These are phyloP conservation scores for Laburnicola sp. DNA, from an alignment of 2,329 filamentous ascomycete species.

Conservation along the genomic window DNA sequence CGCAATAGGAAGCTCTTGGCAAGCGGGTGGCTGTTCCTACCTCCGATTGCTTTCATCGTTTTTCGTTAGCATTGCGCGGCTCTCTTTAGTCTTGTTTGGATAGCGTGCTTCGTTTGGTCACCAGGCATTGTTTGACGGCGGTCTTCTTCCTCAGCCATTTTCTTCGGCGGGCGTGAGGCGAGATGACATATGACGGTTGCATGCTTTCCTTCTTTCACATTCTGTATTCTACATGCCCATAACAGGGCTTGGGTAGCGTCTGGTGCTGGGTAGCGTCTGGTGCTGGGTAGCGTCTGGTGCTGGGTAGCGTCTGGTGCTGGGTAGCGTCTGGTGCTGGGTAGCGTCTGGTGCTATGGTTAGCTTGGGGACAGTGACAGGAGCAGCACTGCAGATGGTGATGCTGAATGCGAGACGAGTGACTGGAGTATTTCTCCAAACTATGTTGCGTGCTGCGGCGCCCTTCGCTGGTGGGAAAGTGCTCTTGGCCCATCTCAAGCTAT, in stretches of 20 bases:
- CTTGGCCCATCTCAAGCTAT: not conserved
- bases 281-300: no score
- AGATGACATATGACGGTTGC: conserved; percentile 4
- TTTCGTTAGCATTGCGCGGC: conserved; percentile 23
- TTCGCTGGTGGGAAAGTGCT: not conserved
- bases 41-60: conserved; percentile 10
- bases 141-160: conserved; percentile 3
- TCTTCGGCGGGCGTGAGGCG: conserved; percentile 3
- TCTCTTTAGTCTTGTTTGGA: conserved; percentile 18
- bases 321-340: conserved; percentile 14
- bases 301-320: no score
- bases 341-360: conserved; percentile 17
- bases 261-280: no score
- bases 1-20: conserved; percentile 26
- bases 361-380: conserved; percentile 5
- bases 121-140: conserved; percentile 22
- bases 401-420: conserved; percentile 8
- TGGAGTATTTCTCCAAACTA: conserved; percentile 2
- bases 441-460: not conserved
- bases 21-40: conserved; percentile 28
- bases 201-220: conserved; percentile 19
- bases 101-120: conserved; percentile 26
- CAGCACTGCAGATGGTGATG: conserved; percentile 7
- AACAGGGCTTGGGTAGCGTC: conserved; percentile 10
- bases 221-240: conserved; percentile 33